Conservation (phyloP, 2,329 filamentous ascomycete genomes). For the Penicillium janthinellum region DNA sequence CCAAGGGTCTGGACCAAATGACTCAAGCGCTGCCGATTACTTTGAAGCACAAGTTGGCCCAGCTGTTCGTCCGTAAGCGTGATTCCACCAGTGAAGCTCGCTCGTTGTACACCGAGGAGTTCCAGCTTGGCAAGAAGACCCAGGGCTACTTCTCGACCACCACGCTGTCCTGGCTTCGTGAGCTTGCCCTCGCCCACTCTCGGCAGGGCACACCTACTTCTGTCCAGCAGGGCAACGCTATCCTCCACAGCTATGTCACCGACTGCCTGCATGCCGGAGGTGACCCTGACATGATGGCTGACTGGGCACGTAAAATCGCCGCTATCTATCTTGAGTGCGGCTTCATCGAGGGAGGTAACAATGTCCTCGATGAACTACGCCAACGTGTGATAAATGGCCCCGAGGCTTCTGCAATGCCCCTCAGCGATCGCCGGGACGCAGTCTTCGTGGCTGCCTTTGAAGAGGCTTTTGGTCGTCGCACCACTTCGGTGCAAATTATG, state of each 20-base stretch:
- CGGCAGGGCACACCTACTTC: slow-evolving; percentile 44
- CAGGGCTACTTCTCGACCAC: slow-evolving; percentile 51
- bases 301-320: slow-evolving; percentile 51
- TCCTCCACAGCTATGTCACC: slow-evolving; percentile 46
- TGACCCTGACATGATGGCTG: slow-evolving; percentile 48
- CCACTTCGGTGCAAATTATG: slow-evolving; percentile 45
- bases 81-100: slow-evolving; percentile 43
- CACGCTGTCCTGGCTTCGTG: slow-evolving; percentile 48
- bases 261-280: slow-evolving; percentile 46
- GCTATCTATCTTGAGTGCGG: slow-evolving; percentile 49
- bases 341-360: slow-evolving; percentile 44
- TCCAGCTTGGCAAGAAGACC: slow-evolving; percentile 46
- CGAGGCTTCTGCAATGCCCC: slow-evolving; percentile 28
- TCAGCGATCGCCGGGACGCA: slow-evolving; percentile 42
- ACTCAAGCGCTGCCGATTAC: slow-evolving; percentile 44
- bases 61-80: slow-evolving; percentile 49
- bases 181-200: slow-evolving; percentile 48
- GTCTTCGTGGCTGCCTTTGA: slow-evolving; percentile 52
- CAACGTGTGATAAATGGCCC: slow-evolving; percentile 54
- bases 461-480: slow-evolving; percentile 42
- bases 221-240: slow-evolving; percentile 38
- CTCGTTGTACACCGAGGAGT: slow-evolving; percentile 46
- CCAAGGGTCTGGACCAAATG: slow-evolving; percentile 36
- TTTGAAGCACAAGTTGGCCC: slow-evolving; percentile 54
- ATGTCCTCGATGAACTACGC: slow-evolving; percentile 51